Evolutionary conservation across 140 eudicot species (phyloP).

Genomic region (Erigeron philadelphicus): DNA sequence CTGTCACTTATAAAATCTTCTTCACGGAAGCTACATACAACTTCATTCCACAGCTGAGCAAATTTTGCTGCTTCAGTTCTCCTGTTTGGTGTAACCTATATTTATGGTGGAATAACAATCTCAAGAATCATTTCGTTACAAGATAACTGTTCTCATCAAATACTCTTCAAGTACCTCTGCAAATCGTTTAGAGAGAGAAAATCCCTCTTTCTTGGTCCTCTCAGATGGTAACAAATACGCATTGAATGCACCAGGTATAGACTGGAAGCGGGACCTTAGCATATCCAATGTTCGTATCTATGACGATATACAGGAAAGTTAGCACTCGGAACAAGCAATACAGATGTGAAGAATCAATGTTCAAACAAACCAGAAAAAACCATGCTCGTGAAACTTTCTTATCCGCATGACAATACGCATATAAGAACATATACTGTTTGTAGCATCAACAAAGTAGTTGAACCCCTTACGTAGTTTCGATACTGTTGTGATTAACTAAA

Average conservation of each 20-base stretch:
- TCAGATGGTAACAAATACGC: slow-evolving; percentile 77
- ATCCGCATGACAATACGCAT: background rate
- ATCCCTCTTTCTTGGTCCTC: slow-evolving; percentile 49
- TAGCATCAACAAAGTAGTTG: background rate
- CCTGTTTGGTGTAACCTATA: slow-evolving; percentile 65
- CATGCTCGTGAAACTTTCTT: slow-evolving; percentile 7
- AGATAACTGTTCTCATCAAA: slow-evolving; percentile 15
- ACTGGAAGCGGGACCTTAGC: slow-evolving; percentile 93
- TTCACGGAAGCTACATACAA: slow-evolving; percentile 81
- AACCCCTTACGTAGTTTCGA: background rate
- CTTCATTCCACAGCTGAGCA: slow-evolving; percentile 96
- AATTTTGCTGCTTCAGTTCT: slow-evolving; percentile 96
- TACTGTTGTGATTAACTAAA: background rate
- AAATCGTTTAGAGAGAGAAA: slow-evolving; percentile 67
- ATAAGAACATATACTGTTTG: background rate
- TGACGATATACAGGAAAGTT: slow-evolving; percentile 23
- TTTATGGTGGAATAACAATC: slow-evolving; percentile 10
- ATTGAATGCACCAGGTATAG: slow-evolving; percentile 95
- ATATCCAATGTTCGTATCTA: slow-evolving; percentile 91
- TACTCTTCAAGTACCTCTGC: slow-evolving; percentile 48
- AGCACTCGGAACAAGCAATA: slow-evolving; percentile 22
- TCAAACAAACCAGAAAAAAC: slow-evolving; percentile 12
- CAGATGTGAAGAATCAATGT: slow-evolving; percentile 4
- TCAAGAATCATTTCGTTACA: slow-evolving; percentile 18
- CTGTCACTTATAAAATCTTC: slow-evolving; percentile 98